These are phyloP conservation scores for Staphylotrichum tortipilum DNA, from an alignment of 495 filamentous ascomycete species.

Conservation along the genomic window DNA sequence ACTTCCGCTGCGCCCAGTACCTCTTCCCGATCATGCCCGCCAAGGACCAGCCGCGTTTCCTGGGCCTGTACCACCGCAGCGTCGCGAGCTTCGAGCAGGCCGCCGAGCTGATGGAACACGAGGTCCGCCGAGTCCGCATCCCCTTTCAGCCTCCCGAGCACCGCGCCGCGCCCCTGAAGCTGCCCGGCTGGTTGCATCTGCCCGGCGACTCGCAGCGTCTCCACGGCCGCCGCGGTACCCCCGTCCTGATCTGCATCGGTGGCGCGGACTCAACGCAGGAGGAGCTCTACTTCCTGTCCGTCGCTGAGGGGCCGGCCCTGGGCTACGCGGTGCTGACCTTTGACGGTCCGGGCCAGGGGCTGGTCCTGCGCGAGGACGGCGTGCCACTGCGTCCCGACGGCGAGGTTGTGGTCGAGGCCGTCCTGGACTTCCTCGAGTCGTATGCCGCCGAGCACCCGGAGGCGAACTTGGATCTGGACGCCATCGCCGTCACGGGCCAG, in stretches of 20 bases:
- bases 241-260: slow-evolving; percentile 32
- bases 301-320: slow-evolving; percentile 11
- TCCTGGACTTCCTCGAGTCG: slow-evolving; percentile 26
- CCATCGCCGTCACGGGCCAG: slow-evolving; percentile 33
- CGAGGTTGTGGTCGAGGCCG: slow-evolving; percentile 20
- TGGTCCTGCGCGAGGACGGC: slow-evolving; percentile 24
- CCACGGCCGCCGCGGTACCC: slow-evolving; percentile 21
- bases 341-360: slow-evolving; percentile 46
- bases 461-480: slow-evolving; percentile 32
- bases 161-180: not conserved
- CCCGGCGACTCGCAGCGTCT: slow-evolving; percentile 16
- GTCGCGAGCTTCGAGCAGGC: slow-evolving; percentile 6
- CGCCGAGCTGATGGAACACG: slow-evolving; percentile 18
- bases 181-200: slow-evolving; percentile 38
- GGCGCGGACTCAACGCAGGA: slow-evolving; percentile 41
- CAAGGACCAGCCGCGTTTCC: not conserved
- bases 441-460: slow-evolving; percentile 17
- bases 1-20: slow-evolving; percentile 31
- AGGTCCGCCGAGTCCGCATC: slow-evolving; percentile 24
- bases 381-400: slow-evolving; percentile 31
- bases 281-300: slow-evolving; percentile 36
- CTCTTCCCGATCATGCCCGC: slow-evolving; percentile 25
- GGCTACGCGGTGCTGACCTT: slow-evolving; percentile 44
- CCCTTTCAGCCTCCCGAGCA: too few species aligned
- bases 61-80: slow-evolving; percentile 3